Evolutionary conservation across 129 eudicot species (phyloP), one percentile per base, ranked within the genome.

Genomic region (Tagetes erecta): DNA sequence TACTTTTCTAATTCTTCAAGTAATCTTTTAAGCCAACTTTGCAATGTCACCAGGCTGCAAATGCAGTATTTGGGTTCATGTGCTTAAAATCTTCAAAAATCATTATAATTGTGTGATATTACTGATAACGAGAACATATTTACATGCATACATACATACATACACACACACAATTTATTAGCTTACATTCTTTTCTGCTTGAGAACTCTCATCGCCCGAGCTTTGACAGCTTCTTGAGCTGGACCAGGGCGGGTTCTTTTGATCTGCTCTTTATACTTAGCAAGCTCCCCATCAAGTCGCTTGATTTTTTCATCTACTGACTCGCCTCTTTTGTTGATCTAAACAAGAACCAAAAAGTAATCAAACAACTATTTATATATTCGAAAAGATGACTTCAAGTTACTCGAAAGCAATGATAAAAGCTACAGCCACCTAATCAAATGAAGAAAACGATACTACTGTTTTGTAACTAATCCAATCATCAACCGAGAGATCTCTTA

Each of bases 281-380:
- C 83, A 41, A 90, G 88, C 77, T 91, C 97, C 77, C 83, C 82
- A 78, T 92, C 97, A 69, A 92, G 97, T 74, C 80, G 83, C 72
- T 88, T 89, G 41, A 92, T 92, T 82, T 92, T 92, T 65, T 92
- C 97, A 53, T 89, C 97, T 49, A 92, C 92, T 3, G 82, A 70
- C 36, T 88, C 97, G n/a, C 97, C 92, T 83, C 97, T 85, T 85
- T 88, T 88, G 76, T 81, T 88, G 70, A 92, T 92, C 97, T 86
- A 78, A 60, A 72, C 2, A 53, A 42, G 63, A 8, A 70, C 34
- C 1, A 2, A 20, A 52, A 64, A 40, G 38, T 60, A 69, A 47
- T 49, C 30, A 68, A 27, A 38, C 64, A 11, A 74, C 3, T 30
- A 64, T 66, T 55, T 4, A 8, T 33, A 33, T 0, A 31, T 9